phyloP scores from a whole-genome alignment of 257 asterid genomes.

The Nicotiana noctiflora region DNA sequence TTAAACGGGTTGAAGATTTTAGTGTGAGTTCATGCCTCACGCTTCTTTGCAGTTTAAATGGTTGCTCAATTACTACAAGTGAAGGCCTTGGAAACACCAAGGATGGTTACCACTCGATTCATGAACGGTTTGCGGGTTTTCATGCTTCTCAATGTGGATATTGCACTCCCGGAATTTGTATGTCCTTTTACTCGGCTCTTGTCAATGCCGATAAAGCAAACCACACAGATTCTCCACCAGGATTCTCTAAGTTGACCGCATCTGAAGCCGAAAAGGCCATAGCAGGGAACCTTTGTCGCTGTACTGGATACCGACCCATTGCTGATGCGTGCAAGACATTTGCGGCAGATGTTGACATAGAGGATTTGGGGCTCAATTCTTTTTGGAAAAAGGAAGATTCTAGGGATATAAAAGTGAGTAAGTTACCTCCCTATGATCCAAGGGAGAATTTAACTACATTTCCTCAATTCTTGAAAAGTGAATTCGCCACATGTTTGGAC shows the following conservation, averaged over 20 bases:
- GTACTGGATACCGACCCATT: constrained; percentile 71
- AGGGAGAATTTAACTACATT: constrained; percentile 20
- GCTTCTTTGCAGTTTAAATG: constrained; percentile 66
- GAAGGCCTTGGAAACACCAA: constrained; percentile 73
- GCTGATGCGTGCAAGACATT: constrained; percentile 76
- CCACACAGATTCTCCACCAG: constrained; percentile 30
- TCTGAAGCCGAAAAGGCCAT: constrained; percentile 61
- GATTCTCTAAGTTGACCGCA: constrained; percentile 54
- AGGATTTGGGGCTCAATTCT: constrained; percentile 60
- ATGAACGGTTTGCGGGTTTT: constrained; percentile 64
- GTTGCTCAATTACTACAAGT: constrained; percentile 54
- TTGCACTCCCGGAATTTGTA: constrained; percentile 79
- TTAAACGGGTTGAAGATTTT: constrained; percentile 33
- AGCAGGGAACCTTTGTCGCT: constrained; percentile 63
- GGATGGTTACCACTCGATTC: constrained; percentile 68
- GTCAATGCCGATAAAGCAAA: constrained; percentile 39
- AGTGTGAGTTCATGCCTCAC: constrained; percentile 63
- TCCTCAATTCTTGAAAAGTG: constrained; percentile 29
- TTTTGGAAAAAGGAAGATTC: constrained; percentile 47
- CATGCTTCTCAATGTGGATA: constrained; percentile 85
- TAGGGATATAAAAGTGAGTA: constrained; percentile 21
- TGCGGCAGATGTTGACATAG: constrained; percentile 57
- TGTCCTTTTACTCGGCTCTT: constrained; percentile 63
- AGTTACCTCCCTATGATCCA: constrained; percentile 40
- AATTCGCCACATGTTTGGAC: constrained; percentile 25